Evolutionary conservation across 306 rosid species (phyloP), one percentile per base, ranked within the genome.

Genomic region (Quercus berberidifolia): DNA sequence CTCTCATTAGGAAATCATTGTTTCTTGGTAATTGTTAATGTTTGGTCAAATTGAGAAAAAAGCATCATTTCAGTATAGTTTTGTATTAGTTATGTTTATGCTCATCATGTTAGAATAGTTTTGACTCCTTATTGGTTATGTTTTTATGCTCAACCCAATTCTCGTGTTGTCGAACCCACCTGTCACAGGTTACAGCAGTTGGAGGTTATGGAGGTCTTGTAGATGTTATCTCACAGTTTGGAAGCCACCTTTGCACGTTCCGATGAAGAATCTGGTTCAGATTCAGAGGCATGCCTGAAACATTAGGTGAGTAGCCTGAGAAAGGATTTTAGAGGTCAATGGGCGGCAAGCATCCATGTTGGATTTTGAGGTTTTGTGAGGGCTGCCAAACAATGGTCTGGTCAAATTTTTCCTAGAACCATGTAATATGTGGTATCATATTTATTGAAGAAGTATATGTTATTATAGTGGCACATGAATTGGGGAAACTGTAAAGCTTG

Each of bases 161-260:
- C 83, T 73, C 43, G 74, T 65, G n/a, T 58, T 43, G 51, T 55
- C 21, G 70, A 63, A 69, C 76, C 64, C 69, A 11, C 57, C 71
- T 70, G 33, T 76, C 83, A 76, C 91, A 94, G 98, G 90, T 94
- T 81, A 80, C 91, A 74, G 97, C 98, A 33, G 87, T 92, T 56
- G 98, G 98, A 69, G 98, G 97, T 71, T 91, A 88, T 63, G 97
- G 98, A 18, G 92, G 97, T 78, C 87, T 91, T 10, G 97, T 94
- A 73, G 97, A 94, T 83, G 92, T 91, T 43, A 87, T 94, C 81
- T 94, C 98, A 25, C 97, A 92, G 80, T 92, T 91, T 64, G 97
- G 98, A 80, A 94, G 98, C 81, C 98, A 94, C 90, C 86, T 92
- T 78, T 91, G 97, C 84, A 92, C 95, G 23, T 94, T 94, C 68